Base-by-base conservation (phyloP, 1,139 yeast genomes). In the Torulaspora globosa region DNA sequence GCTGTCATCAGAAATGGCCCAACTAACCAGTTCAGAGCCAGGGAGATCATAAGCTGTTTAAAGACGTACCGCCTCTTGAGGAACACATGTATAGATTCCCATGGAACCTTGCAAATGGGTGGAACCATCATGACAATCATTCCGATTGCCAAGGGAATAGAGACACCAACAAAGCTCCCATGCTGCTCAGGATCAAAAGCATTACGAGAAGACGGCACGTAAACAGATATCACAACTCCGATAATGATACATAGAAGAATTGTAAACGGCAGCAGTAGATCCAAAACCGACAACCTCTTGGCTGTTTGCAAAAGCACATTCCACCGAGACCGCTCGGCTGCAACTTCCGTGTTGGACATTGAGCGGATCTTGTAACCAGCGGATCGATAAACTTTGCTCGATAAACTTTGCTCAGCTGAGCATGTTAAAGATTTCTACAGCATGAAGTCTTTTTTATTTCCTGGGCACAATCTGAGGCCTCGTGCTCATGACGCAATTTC, bases 1-100 rank as follows among this genome's bases (percentile, higher is more conserved):
- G 74, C 82, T 55, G 76, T 68, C 84, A 79, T 79, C 39, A 79
- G 52, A 29, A 79, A 67, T 0, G 84, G 84, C 29, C 81, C 75
- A 6, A 79, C 52, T 11, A 79, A 65, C 84, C 83, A 79, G 65
- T 79, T 79, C 41, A 76, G 52, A 3, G 73, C 44, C 28, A 78
- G 49, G 2, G 80, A 74, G 16, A 74, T 60, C 7, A 65, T 49
- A 4, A 79, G 60, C 19, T 70, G 73, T 23, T 54, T 59, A 56
- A 68, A 51, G 34, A 69, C 60, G 19, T 57, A 55, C 28, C 50
- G 58, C 14, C 56, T 52, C 7, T 47, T 31, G 26, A 70, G 43
- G 8, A 65, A 50, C 8, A 41, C 45, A 46, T 62, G 68, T 18
- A 70, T 49, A 8, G 58, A 62, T 52, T 78, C 82, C 73, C 76